Base-by-base conservation (phyloP, 352 stramenopile species). In the Globisporangium middletonii region DNA sequence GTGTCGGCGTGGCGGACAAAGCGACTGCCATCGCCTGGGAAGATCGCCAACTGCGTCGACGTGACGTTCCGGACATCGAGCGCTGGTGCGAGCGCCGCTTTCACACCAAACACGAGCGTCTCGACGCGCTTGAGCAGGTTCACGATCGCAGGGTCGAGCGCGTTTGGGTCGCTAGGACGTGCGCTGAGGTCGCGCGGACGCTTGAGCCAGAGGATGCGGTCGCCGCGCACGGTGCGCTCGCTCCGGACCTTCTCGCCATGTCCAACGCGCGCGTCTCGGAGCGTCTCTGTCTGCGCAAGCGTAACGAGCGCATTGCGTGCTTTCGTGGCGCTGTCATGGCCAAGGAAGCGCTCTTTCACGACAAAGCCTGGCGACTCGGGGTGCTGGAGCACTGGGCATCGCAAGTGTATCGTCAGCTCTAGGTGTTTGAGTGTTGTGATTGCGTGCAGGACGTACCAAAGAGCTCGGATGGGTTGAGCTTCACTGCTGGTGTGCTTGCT, bases 1-100 rank as follows among this genome's bases (percentile, higher is more conserved):
- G 79, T 89, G 52, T 89, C 82, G 0, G 78, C 77, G 63, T 92
- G 79, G 57, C 76, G 79, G 18, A 88, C 72, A 60, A 92, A 89
- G 18, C 79, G 73, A 35, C 71, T 76, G 15, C 79, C 75, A 44
- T 92, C 66, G 55, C 77, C 82, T 55, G 80, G 76, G 70, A 91
- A 91, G 35, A 92, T 71, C 16, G 82, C 79, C 33, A 92, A 75
- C 53, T 92, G 82, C 9, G 73, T 88, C 15, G 82, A 92, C 46
- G 79, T 83, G 35, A 87, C 51, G 57, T 89, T 88, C 38, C 77
- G 76, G 47, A 88, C 27, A 53, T 81, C 65, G n/a, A 89, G 35
- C 44, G 78, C 60, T 2, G 73, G 73, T 28, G 49, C 49, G 4
- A 73, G 69, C 0, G 70, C 68, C 11, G 77, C 78, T 50, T 82